Conservation (phyloP, 371 early-diverging fungal genomes). For the Quaeritorhiza haematococci region DNA sequence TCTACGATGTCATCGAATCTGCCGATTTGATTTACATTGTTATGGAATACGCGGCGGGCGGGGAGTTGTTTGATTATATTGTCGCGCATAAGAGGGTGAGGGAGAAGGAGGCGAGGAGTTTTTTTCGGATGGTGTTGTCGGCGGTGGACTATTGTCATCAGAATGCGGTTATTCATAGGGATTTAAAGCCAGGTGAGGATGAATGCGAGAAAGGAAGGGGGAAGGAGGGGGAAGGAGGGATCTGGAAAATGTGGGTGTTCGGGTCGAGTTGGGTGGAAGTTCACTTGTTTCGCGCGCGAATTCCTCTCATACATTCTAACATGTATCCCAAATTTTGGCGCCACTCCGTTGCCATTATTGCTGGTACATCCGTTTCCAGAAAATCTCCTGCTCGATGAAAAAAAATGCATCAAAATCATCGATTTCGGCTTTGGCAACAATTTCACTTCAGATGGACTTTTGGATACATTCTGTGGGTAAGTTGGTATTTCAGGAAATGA, state of each 20-base stretch:
- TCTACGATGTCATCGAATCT: conserved; percentile 55
- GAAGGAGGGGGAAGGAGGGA: too few species aligned
- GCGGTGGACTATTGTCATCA: conserved; percentile 65
- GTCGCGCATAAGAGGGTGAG: conserved; percentile 52
- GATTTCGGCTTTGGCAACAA: conserved; percentile 73
- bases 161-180: conserved; percentile 48
- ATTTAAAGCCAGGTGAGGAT: conserved; percentile 44
- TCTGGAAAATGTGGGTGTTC: too few species aligned
- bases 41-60: conserved; percentile 61
- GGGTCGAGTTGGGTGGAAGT: too few species aligned
- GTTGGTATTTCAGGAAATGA: conserved; percentile 9
- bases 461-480: conserved; percentile 70
- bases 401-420: conserved; percentile 55
- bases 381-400: conserved; percentile 48
- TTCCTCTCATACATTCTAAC: too few species aligned
- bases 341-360: too few species aligned
- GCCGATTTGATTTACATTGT: conserved; percentile 51
- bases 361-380: too few species aligned
- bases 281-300: too few species aligned
- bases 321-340: too few species aligned
- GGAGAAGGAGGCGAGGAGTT: conserved; percentile 60
- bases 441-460: conserved; percentile 47
- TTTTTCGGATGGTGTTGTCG: conserved; percentile 61
- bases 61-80: conserved; percentile 63
- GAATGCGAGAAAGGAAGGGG: too few species aligned